Base-by-base conservation (phyloP, 805 yeast species). In the Lachancea sp. region DNA sequence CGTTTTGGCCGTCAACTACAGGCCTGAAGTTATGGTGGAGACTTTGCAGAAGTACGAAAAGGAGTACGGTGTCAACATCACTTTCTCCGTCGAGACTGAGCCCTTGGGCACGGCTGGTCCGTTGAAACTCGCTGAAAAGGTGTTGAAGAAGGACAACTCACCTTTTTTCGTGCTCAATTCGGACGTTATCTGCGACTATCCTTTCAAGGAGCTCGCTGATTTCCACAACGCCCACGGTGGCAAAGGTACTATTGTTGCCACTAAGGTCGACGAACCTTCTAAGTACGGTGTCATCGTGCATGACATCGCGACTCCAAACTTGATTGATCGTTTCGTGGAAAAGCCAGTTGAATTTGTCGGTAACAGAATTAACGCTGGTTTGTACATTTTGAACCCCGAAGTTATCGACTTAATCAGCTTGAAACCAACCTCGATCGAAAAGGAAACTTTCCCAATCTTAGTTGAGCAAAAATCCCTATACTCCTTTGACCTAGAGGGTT, bases 101-200 rank as follows among this genome's bases (percentile, higher is more conserved):
- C 99, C 99, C 46, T 78, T 92, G 64, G 99, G 97, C 54, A 92
- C 99, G 53, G 98, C 97, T 54, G 99, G 99, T 67, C 99, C 99
- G 52, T 77, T 92, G 65, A 90, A 88, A 70, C 83, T 92, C 59
- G 98, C 99, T 54, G 97, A 89, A 74, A 75, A 83, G 51, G 80
- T 92, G 45, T 77, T 92, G 67, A 84, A 78, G 70, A 92, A 92
- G 76, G 97, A 92, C 70, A 80, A 86, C 65, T 72, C 94, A 44
- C 99, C 99, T 54, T 88, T 92, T 74, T 92, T 92, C 59, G 99
- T 92, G 49, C 78, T 92, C 64, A 92, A 92, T 82, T 88, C 97
- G 28, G 99, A 92, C 66, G 96, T 92, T 54, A 92, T 92, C 67
- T 92, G 99, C 69, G 97, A 92, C 65, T 92, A 92, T 72, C 99